Evolutionary conservation across 2,329 filamentous ascomycete genomes (phyloP).

Genomic region (Xylariales sp.): DNA sequence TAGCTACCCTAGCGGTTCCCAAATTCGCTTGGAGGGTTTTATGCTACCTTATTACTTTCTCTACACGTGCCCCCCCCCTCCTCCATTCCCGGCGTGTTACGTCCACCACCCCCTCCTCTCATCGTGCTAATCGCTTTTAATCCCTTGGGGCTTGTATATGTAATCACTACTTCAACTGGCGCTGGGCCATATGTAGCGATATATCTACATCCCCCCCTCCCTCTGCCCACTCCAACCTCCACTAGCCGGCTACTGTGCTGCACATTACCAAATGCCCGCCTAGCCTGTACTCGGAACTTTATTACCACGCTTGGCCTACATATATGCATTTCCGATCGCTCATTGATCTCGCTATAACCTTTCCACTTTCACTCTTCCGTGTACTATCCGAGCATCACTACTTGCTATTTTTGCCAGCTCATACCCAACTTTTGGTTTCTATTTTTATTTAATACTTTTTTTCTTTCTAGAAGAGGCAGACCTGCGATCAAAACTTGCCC

Average conservation of each 20-base stretch:
- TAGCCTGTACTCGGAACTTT: conserved; percentile 5
- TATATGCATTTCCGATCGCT: conserved; percentile 2
- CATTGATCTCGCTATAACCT: conserved; percentile 6
- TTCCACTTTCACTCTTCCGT: conserved; percentile 1
- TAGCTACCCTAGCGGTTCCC: no score
- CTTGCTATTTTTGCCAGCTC: no score
- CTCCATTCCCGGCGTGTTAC: conserved; percentile 14
- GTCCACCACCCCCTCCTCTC: conserved; percentile 10
- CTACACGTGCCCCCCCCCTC: conserved; percentile 2
- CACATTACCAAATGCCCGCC: conserved; percentile 20
- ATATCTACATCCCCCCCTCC: conserved; percentile 18
- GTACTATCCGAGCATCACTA: no score
- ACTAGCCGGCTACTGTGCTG: conserved; percentile 16
- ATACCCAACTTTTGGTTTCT: no score
- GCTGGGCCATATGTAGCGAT: conserved; percentile 21
- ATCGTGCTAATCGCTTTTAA: conserved; percentile 20
- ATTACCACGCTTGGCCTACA: conserved; percentile 9
- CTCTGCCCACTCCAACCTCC: conserved; percentile 10
- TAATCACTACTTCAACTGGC: conserved; percentile 26
- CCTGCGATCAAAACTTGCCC: conserved; percentile 16
- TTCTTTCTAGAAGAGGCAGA: conserved; percentile 18
- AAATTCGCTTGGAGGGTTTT: background rate
- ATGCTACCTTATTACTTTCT: background rate
- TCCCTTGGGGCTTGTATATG: conserved; percentile 22
- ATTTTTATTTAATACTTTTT: no score